These are phyloP conservation scores for Talaromyces sp. DNA, from an alignment of 2,329 filamentous ascomycete genomes.

Conservation along the genomic window DNA sequence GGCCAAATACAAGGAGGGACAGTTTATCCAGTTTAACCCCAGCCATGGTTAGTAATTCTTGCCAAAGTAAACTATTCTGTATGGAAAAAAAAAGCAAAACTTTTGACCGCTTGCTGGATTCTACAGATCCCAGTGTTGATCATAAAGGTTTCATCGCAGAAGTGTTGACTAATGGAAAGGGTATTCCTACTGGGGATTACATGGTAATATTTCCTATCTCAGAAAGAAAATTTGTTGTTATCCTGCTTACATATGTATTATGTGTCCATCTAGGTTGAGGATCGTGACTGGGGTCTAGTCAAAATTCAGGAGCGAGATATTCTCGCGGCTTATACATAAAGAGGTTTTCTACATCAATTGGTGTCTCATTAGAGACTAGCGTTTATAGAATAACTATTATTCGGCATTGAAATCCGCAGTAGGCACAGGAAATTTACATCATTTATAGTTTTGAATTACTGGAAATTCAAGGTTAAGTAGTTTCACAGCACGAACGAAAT, in stretches of 20 bases:
- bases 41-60: neutral
- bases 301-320: constrained; percentile 8
- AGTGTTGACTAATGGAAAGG: constrained; percentile 6
- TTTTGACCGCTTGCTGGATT: neutral
- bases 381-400: neutral
- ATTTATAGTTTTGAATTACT: neutral
- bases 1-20: neutral
- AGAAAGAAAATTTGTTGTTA: neutral
- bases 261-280: constrained; percentile 6
- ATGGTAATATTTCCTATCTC: neutral
- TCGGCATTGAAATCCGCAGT: neutral
- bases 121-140: constrained; percentile 9
- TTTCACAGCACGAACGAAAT: neutral
- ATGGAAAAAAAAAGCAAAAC: neutral
- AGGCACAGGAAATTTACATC: neutral
- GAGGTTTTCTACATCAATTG: neutral
- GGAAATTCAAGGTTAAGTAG: neutral
- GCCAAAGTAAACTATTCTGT: neutral
- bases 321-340: constrained; percentile 5
- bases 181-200: constrained; percentile 1
- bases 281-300: constrained; percentile 8
- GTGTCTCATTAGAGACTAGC: neutral
- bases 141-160: constrained; percentile 9
- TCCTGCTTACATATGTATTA: neutral
- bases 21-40: neutral